Base-by-base conservation (phyloP, 441 rosid species). In the Jatropha podagrica region DNA sequence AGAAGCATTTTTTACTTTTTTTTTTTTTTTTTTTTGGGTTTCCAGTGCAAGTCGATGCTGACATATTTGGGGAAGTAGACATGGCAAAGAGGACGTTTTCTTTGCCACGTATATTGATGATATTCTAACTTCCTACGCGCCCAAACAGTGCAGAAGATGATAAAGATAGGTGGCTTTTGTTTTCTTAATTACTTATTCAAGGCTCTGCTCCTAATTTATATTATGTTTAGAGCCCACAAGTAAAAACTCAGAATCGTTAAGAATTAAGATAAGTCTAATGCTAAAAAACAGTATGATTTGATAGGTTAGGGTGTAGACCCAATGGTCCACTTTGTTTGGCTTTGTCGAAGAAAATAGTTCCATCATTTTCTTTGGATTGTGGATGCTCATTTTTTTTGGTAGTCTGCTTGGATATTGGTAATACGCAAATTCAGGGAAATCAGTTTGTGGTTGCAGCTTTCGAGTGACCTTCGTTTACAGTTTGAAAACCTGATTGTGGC, bases 331-430 rank as follows among this genome's bases (percentile, higher is more conserved):
- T 5, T 17, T 44, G 58, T 69, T 69, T n/a, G 32, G 74, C 81
- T 76, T 78, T 81, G 40, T 46, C 66, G 79, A 80, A 71, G 76
- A 73, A 52, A 76, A 77, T 79, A 71, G 80, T 64, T 67, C 7
- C 20, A 71, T 81, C 84, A 72, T 71, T 84, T 78, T 79, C 77
- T 76, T 59, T 77, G 85, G 89, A 82, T 81, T 76, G 85, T 78
- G 72, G 84, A 59, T 46, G 27, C 58, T 74, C 9, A 20, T 60
- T 70, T 55, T 55, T 17, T 7, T 69, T 26, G 26, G 11, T 52
- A 70, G 12, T 56, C 62, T 38, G 68, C 55, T 64, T 65, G 70
- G 71, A 67, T 65, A 68, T 49, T 70, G 52, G n/a, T 26, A 20
- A 40, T 61, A 64, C 79, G 79, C 7, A 58, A 75, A 40, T 40